phyloP scores from a whole-genome alignment of 768 basidiomycete species.

The Crepidotus variabilis region DNA sequence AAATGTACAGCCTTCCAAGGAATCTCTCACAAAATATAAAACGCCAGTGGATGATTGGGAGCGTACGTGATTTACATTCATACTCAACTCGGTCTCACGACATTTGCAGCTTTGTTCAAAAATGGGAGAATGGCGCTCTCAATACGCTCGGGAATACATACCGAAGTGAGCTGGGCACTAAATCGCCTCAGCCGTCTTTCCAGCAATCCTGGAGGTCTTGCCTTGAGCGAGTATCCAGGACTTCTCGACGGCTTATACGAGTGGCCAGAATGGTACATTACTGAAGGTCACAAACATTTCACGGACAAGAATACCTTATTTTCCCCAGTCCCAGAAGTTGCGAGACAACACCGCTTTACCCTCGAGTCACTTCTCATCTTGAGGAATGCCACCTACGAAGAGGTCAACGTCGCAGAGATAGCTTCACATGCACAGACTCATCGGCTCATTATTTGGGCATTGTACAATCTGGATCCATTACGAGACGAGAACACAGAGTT shows the following conservation, averaged over 20 bases:
- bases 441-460: constrained; percentile 59
- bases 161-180: constrained; percentile 87
- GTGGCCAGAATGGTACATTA: constrained; percentile 84
- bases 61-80: constrained; percentile 38
- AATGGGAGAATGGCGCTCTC: constrained; percentile 92
- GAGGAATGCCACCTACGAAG: constrained; percentile 77
- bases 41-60: constrained; percentile 70
- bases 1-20: constrained; percentile 29
- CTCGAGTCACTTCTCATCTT: constrained; percentile 82
- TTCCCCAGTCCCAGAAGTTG: constrained; percentile 45
- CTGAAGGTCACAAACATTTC: constrained; percentile 48
- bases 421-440: constrained; percentile 56
- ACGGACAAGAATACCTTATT: constrained; percentile 48
- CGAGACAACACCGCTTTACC: constrained; percentile 67
- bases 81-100: constrained; percentile 3
- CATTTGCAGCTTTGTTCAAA: constrained; percentile 72
- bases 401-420: constrained; percentile 62
- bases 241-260: constrained; percentile 81
- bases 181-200: constrained; percentile 81
- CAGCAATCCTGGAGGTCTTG: constrained; percentile 66
- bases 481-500: constrained; percentile 73
- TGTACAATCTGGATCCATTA: constrained; percentile 56
- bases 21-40: constrained; percentile 13
- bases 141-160: constrained; percentile 74
- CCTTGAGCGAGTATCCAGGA: constrained; percentile 69